Percentiles rank a stretch among this genome's conserved stretches.
phyloP scores from a whole-genome alignment of 2,329 filamentous ascomycete genomes.

The Xylaria sp. region DNA sequence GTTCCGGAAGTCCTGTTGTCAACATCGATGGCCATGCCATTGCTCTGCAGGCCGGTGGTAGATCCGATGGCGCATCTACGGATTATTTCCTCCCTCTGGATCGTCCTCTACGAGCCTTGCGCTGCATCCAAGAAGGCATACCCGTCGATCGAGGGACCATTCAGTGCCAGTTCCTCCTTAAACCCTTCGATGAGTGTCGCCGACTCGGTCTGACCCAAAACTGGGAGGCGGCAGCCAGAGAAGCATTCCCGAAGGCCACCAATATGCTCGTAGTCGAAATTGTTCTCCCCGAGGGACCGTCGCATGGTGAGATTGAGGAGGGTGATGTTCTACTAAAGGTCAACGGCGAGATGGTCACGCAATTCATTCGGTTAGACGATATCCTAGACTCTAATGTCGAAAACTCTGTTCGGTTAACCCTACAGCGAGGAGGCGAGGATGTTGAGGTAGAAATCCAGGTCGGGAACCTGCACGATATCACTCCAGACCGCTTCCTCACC shows the following conservation, averaged over 20 bases:
- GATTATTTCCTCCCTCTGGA: conserved; percentile 98
- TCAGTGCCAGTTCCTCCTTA: conserved; percentile 96
- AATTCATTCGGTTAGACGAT: conserved; percentile 91
- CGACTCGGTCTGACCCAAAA: conserved; percentile 84
- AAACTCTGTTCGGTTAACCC: conserved; percentile 78
- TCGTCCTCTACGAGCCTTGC: conserved; percentile 85
- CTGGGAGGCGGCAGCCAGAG: conserved; percentile 87
- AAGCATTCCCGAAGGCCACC: conserved; percentile 89
- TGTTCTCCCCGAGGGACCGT: conserved; percentile 89
- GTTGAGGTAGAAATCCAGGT: conserved; percentile 86
- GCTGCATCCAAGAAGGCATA: conserved; percentile 82
- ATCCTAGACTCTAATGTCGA: conserved; percentile 91
- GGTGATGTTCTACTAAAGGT: conserved; percentile 94
- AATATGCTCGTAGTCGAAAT: conserved; percentile 98
- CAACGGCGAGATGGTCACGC: conserved; percentile 91
- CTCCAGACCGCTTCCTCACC: conserved; percentile 93
- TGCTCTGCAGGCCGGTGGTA: conserved; percentile 91
- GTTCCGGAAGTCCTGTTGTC: conserved; percentile 97
- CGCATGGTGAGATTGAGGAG: conserved; percentile 87
- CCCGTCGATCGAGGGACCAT: conserved; percentile 93
- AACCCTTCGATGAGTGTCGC: conserved; percentile 97
- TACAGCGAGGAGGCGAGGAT: conserved; percentile 90
- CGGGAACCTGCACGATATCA: conserved; percentile 92
- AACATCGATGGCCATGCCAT: conserved; percentile 94
- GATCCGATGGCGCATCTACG: conserved; percentile 93